Evolutionary conservation across 2,329 filamentous ascomycete species (phyloP), one percentile per base, ranked within the genome.

Genomic region (Aspergillus sclerotialis): DNA sequence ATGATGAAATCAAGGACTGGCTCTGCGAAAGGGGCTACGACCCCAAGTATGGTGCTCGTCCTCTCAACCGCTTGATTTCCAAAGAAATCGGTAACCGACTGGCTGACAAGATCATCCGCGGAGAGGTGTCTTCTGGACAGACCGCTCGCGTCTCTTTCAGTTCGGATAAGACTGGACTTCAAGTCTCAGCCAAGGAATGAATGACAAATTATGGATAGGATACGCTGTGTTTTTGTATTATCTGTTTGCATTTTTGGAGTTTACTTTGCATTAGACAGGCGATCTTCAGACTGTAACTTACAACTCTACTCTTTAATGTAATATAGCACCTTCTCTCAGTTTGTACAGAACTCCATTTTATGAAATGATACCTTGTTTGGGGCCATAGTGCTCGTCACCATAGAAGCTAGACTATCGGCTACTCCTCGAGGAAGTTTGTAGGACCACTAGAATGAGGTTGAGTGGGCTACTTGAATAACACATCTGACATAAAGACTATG

Each of bases 101-200:
- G 25, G 92, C 92, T 0, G 89, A 94, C 55, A 84, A 82, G 67
- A 93, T 98, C 50, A 96, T 96, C 49, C 73, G 84, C 35, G 92
- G 92, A 13, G 69, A 87, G 60, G 64, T 96, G 39, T 83, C 80
- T 60, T 76, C 70, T 38, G 88, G 87, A 1, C 80, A 94, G 51
- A 74, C 66, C 3, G 90, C 84, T 4, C 72, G 71, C 38, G 83
- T 94, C 9, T 68, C 65, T 31, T 70, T 94, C 38, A 81, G 76
- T 34, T 73, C 76, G 9, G 77, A 79, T 39, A 72, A 70, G 21
- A 65, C 69, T 27, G 75, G 74, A 0, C 57, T 87, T 35, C 69
- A 75, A 25, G 69, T 84, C 32, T 41, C 45, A 9, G 28, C 51
- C 16, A 48, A 54, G 35, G 44, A 6, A 23, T 28, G 10, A 28